A percentile compares a stretch with the other conserved stretches of the same genome.
Evolutionary conservation across 192 early-diverging fungal species (phyloP).

Genomic region (Linnemannia exigua): DNA sequence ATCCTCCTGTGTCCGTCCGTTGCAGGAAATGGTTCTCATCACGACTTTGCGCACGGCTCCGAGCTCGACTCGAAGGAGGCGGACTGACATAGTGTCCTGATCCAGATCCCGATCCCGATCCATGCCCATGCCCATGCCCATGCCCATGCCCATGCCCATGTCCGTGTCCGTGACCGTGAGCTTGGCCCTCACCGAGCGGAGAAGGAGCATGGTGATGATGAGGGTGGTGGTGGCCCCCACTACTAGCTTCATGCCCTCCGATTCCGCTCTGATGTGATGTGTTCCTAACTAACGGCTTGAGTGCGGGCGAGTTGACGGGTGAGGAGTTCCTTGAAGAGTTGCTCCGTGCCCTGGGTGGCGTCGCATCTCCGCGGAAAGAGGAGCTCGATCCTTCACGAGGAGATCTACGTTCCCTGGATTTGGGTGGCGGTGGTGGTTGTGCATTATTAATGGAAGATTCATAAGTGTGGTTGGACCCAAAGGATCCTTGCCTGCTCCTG

Average conservation of each 20-base stretch:
- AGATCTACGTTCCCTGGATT: conserved; percentile 21
- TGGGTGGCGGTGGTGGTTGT: conserved; percentile 32
- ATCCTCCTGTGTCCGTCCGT: neutral
- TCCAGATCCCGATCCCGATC: neutral
- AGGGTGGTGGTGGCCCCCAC: conserved; percentile 5
- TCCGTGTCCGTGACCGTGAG: neutral
- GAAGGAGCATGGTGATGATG: conserved; percentile 36
- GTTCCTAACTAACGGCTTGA: conserved; percentile 2
- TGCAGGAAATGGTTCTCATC: conserved; percentile 24
- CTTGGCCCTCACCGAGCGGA: conserved; percentile 27
- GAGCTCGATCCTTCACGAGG: conserved; percentile 28
- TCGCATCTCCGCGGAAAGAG: conserved; percentile 6
- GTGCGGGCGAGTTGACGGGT: conserved; percentile 22
- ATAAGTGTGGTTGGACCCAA: conserved; percentile 17
- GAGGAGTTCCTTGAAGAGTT: conserved; percentile 39
- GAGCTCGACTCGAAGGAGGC: conserved; percentile 38
- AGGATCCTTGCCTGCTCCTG: conserved; percentile 34
- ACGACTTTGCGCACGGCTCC: conserved; percentile 36
- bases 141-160: neutral
- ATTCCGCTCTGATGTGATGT: conserved; percentile 9
- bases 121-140: neutral
- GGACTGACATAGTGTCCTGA: neutral
- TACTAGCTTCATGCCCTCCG: neutral
- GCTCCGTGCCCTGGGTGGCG: conserved; percentile 24
- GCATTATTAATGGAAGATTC: conserved; percentile 2